Evolutionary conservation across 78 protist species (phyloP), one percentile per base, ranked within the genome.

Genomic region (Dictyostelium firmibasis): DNA sequence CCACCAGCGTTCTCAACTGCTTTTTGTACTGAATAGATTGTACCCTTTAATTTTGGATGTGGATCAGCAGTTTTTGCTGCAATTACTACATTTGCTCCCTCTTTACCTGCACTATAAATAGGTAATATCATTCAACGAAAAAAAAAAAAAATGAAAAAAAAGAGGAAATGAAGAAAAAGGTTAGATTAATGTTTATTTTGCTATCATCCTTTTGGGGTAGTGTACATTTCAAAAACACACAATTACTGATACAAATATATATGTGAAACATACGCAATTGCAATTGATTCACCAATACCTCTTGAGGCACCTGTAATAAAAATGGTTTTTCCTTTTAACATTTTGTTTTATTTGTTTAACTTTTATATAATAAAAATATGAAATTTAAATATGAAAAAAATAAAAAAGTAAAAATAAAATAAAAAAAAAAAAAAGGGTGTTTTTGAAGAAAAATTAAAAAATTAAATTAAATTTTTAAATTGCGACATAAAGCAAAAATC

Each of bases 11-110:
- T 93, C 64, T 96, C 97, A 72, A 97, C 94, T 47, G 95, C 96
- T 36, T 81, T 78, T 29, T 96, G 87, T 23, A 95, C 98, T 7
- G 97, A 86, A 92, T 57, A 92, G 27, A 97, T 96, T 10, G 98
- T 97, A 82, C 98, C 98, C 44, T 97, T 97, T 67, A 97, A 74
- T 86, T 97, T 97, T 77, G 98, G 97, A 67, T 97, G 94, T 44
- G 96, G 93, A 44, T 69, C 94, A 3, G 95, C 35, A 3, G 98
- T 91, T 81, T 97, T 97, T 16, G 98, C 98, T 9, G 95, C 98
- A 64, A 97, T 96, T 27, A 62, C 93, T 20, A 85, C 57, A 69
- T 87, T 83, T n/a, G 83, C 96, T 14, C 95, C 97, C 9, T 84
- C 64, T 72, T 78, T 86, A 23, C 92, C 97, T 9, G 86, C 84